phyloP scores from a whole-genome alignment of 768 basidiomycete genomes.

The Lactarius pseudohatsudake region DNA sequence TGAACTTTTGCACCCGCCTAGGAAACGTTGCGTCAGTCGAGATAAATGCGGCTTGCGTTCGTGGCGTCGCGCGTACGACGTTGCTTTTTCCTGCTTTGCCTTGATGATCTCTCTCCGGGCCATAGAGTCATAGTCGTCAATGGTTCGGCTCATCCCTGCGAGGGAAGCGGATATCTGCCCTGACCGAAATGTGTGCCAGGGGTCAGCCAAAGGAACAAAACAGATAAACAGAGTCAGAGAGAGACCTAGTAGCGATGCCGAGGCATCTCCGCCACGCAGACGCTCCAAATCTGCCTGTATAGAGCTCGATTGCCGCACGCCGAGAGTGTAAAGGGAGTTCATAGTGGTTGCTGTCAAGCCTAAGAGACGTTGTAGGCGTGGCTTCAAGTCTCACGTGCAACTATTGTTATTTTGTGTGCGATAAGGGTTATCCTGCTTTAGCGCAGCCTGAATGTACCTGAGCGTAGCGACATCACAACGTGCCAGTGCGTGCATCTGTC shows the following conservation, averaged over 20 bases:
- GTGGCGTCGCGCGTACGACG: constrained; percentile 55
- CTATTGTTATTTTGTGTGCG: background rate
- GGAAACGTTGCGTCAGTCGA: constrained; percentile 11
- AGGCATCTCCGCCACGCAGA: constrained; percentile 76
- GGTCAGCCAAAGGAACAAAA: constrained; percentile 30
- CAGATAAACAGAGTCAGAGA: constrained; percentile 22
- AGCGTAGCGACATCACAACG: background rate
- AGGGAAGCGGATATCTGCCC: constrained; percentile 98
- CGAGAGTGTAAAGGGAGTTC: constrained; percentile 95
- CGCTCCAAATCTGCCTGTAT: constrained; percentile 85
- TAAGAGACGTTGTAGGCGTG: background rate
- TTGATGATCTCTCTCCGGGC: constrained; percentile 95
- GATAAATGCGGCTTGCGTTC: background rate
- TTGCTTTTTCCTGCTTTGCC: constrained; percentile 94
- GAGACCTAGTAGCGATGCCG: constrained; percentile 81
- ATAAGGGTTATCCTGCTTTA: background rate
- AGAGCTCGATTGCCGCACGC: constrained; percentile 87
- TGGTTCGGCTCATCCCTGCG: constrained; percentile 89
- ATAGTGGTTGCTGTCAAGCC: constrained; percentile 42
- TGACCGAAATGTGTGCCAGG: constrained; percentile 38
- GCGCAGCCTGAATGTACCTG: background rate
- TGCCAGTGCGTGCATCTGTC: background rate
- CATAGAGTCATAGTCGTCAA: constrained; percentile 98
- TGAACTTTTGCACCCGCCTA: constrained; percentile 92
- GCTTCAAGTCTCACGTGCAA: background rate